Percentiles rank a stretch among this genome's conserved stretches.
phyloP scores from a whole-genome alignment of 1,284 basidiomycete genomes.

The Rhodofomes roseus region DNA sequence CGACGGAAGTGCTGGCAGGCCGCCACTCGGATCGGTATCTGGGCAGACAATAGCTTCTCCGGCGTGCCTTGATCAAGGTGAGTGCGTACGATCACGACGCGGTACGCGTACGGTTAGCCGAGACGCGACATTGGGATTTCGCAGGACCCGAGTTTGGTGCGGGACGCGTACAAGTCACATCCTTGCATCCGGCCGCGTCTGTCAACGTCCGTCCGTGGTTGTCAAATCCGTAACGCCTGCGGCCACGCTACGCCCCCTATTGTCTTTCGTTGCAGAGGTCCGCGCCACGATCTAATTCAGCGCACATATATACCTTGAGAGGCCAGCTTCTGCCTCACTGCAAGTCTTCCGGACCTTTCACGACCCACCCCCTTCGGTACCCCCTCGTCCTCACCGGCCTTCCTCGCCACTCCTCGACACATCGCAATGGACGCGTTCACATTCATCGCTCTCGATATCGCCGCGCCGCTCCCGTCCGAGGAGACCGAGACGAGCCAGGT shows the following conservation, averaged over 20 bases:
- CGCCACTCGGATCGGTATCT: not conserved
- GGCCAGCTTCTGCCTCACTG: not conserved
- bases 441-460: not conserved
- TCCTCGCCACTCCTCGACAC: not conserved
- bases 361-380: not conserved
- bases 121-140: not conserved
- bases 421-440: not conserved
- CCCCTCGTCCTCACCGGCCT: not conserved
- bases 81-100: not conserved
- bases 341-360: not conserved
- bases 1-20: not conserved
- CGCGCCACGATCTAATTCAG: not conserved
- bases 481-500: conserved; percentile 2
- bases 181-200: not conserved
- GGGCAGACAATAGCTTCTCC: not conserved
- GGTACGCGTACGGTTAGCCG: not conserved
- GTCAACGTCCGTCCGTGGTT: not conserved
- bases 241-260: not conserved
- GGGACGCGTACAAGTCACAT: not conserved
- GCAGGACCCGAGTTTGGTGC: not conserved
- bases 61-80: not conserved
- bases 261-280: not conserved
- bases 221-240: not conserved
- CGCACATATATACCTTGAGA: not conserved
- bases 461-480: not conserved